phyloP scores from a whole-genome alignment of 768 basidiomycete species.

The Suillus americanus region DNA sequence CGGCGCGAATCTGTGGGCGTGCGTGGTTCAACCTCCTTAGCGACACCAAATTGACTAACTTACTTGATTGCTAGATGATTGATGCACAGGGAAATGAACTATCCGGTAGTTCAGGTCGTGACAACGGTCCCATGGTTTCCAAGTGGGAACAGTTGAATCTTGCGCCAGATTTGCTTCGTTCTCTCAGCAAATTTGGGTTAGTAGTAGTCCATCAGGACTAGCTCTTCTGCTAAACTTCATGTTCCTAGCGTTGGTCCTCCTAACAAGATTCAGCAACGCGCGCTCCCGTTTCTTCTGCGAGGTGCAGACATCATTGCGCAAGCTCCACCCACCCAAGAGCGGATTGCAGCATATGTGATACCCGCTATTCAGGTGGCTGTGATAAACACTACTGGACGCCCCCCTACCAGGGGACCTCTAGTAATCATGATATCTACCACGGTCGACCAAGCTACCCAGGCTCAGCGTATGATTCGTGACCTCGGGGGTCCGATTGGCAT shows the following conservation, averaged over 20 bases:
- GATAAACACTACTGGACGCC: slow-evolving; percentile 54
- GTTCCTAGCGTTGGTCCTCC: slow-evolving; percentile 86
- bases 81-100: slow-evolving; percentile 59
- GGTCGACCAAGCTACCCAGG: slow-evolving; percentile 97
- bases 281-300: slow-evolving; percentile 90
- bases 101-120: slow-evolving; percentile 56
- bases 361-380: slow-evolving; percentile 85
- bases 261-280: slow-evolving; percentile 98
- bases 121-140: slow-evolving; percentile 77
- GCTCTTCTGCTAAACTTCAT: slow-evolving; percentile 6
- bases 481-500: slow-evolving; percentile 92
- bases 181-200: slow-evolving; percentile 92
- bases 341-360: slow-evolving; percentile 96
- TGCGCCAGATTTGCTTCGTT: slow-evolving; percentile 83
- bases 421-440: slow-evolving; percentile 97
- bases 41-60: slow-evolving; percentile 15
- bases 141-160: slow-evolving; percentile 96
- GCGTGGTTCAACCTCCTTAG: slow-evolving; percentile 30
- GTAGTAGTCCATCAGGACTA: slow-evolving; percentile 24
- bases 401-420: slow-evolving; percentile 69
- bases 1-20: slow-evolving; percentile 78
- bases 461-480: slow-evolving; percentile 92
- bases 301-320: slow-evolving; percentile 98
- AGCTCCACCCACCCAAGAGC: slow-evolving; percentile 96
- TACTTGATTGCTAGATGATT: slow-evolving; percentile 40